Base-by-base conservation (phyloP, 805 yeast genomes). In the Debaryomyces hansenii region DNA sequence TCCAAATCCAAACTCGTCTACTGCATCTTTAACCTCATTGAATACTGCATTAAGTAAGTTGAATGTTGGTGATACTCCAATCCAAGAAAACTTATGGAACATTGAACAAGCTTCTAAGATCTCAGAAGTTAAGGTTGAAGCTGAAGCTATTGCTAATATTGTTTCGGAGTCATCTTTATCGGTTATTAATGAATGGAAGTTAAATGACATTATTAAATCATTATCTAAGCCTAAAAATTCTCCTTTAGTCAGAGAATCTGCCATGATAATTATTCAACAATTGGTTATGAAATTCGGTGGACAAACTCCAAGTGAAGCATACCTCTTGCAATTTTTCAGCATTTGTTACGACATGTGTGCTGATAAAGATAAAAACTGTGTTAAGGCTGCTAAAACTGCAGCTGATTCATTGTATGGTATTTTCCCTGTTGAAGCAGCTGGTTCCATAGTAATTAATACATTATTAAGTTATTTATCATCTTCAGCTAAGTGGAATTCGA, bases 401-500 rank as follows among this genome's bases (percentile, higher is more conserved):
- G 70, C 82, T 37, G 94, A 87, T 58, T 69, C 89, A 14, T 69
- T 90, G 34, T 79, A 83, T 56, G 85, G 84, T 7, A 69, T 81
- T 51, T 86, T 79, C 71, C 90, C 96, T 38, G 72, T 79, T 12
- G 96, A 89, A 67, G 91, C 94, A 1, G 75, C 85, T 45, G 83
- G 90, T 1, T 74, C 90, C n/a, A 78, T 80, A 12, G 75, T 91
- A 31, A 63, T 92, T 41, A 81, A 85, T 46, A 76, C 70, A 46
- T 62, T 90, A 29, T 66, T 87, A 50, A 64, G 57, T 4, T 90
- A 87, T 64, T 77, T 92, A 56, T 74, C 77, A 50, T 82, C 91
- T 2, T 82, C 96, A 45, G 96, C 97, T 39, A 92, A 91, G 69
- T 91, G 97, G 96, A 94, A 89, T 67, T 79, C 90, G 41, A 92